A percentile compares a stretch with the other conserved stretches of the same genome.
Evolutionary conservation across 192 early-diverging fungal species (phyloP).

Genomic region (Pecoramyces ruminantium): DNA sequence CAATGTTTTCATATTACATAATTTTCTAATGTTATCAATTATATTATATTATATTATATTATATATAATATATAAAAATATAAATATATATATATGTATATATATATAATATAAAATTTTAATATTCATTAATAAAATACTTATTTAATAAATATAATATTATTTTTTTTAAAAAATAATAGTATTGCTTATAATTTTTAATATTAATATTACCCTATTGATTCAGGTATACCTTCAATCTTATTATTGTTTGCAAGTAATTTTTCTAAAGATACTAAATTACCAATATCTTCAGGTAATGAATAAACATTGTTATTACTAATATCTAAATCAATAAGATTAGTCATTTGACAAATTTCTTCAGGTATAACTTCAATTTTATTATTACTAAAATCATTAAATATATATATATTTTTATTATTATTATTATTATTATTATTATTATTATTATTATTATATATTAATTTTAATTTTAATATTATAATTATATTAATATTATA

Average conservation of each 20-base stretch:
- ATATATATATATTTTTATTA: too few species aligned
- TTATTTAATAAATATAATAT: too few species aligned
- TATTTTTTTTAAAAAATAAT: too few species aligned
- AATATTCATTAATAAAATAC: too few species aligned
- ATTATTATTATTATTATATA: background rate
- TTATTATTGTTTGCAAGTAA: constrained; percentile 2
- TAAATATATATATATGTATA: too few species aligned
- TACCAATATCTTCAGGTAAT: constrained; percentile 5
- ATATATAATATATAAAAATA: too few species aligned
- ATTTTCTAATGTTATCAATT: background rate
- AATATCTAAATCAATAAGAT: constrained; percentile 3
- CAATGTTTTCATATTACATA: background rate
- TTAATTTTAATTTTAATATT: background rate
- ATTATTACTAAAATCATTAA: constrained; percentile 3
- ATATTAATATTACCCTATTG: background rate
- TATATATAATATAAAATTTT: too few species aligned
- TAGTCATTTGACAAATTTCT: constrained; percentile 3
- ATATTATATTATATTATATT: too few species aligned
- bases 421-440: background rate
- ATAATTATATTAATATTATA: too few species aligned
- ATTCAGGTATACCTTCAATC: background rate
- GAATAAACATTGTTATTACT: constrained; percentile 3
- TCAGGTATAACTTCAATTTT: constrained; percentile 5
- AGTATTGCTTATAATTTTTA: too few species aligned
- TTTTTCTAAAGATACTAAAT: constrained; percentile 1